These are phyloP conservation scores for Hordeum pubiflorum DNA, from an alignment of 202 grass and related monocot genomes.

Conservation along the genomic window DNA sequence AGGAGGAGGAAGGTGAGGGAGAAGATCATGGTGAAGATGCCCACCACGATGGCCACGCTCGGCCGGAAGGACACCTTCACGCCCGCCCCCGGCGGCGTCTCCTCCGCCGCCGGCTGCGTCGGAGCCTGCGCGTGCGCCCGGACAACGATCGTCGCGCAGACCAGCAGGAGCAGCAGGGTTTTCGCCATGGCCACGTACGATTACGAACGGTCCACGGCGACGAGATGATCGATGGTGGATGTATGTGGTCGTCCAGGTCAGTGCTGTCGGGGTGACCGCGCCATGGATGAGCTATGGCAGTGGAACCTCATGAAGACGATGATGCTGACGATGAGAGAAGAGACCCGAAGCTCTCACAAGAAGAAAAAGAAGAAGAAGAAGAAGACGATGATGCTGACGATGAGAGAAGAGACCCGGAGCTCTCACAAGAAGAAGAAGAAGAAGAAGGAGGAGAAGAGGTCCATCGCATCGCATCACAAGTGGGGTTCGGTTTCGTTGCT, in stretches of 20 bases:
- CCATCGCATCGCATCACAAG: not conserved
- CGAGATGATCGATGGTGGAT: too few relatives aligned
- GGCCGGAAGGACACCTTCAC: slow-evolving; percentile 60
- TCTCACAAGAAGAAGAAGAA: not conserved
- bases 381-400: too few relatives aligned
- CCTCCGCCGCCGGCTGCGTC: not conserved
- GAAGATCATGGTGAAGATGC: slow-evolving; percentile 84
- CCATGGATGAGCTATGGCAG: too few relatives aligned
- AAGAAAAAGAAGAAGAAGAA: not conserved
- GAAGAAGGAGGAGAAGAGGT: too few relatives aligned
- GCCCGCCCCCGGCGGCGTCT: not conserved
- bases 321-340: too few relatives aligned
- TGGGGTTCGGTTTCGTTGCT: not conserved
- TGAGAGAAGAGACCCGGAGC: too few relatives aligned
- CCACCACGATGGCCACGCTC: slow-evolving; percentile 74
- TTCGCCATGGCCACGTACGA: not conserved
- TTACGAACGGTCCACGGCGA: not conserved
- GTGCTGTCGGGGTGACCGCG: too few relatives aligned
- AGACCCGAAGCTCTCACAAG: not conserved
- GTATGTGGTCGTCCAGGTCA: too few relatives aligned
- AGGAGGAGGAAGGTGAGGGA: slow-evolving; percentile 75
- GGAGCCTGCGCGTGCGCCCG: not conserved
- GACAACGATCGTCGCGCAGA: not conserved
- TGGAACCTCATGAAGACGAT: too few relatives aligned
- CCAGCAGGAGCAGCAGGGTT: not conserved